Conservation (phyloP, 495 filamentous ascomycete genomes). For the Trichoderma gamsii region DNA sequence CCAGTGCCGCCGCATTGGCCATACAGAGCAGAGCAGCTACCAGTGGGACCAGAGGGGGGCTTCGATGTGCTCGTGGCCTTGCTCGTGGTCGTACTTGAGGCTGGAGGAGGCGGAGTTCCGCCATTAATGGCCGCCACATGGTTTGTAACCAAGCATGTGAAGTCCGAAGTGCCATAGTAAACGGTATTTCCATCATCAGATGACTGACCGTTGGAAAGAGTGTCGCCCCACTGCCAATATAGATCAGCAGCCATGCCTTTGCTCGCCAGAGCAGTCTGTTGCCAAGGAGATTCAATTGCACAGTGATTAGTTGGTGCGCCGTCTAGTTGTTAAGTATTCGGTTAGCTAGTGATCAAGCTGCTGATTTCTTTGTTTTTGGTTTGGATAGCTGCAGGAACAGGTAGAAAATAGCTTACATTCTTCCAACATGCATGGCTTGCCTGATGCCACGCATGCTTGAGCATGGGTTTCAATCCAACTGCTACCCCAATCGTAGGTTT, state of each 20-base stretch:
- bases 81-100: background rate
- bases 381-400: too few relatives aligned
- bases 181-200: constrained; percentile 52
- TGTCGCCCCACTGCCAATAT: constrained; percentile 61
- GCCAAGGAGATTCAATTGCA: constrained; percentile 45
- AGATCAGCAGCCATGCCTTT: constrained; percentile 50
- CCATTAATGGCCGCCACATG: constrained; percentile 47
- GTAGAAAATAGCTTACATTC: constrained; percentile 36
- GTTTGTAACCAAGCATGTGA: constrained; percentile 50
- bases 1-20: background rate
- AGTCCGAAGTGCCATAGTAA: constrained; percentile 51
- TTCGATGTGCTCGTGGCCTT: background rate
- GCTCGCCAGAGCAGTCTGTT: constrained; percentile 41
- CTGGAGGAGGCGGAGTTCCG: background rate
- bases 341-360: background rate
- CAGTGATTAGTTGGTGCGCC: constrained; percentile 41
- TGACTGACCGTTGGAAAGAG: constrained; percentile 37
- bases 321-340: constrained; percentile 25
- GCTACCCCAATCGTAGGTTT: constrained; percentile 37
- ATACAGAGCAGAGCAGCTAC: background rate
- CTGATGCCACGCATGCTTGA: constrained; percentile 43
- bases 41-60: background rate
- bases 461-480: constrained; percentile 56
- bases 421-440: constrained; percentile 59
- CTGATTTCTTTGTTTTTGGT: too few relatives aligned